Evolutionary conservation across 345 rosid species (phyloP), one percentile per base, ranked within the genome.

Genomic region (Lepidium sativum): DNA sequence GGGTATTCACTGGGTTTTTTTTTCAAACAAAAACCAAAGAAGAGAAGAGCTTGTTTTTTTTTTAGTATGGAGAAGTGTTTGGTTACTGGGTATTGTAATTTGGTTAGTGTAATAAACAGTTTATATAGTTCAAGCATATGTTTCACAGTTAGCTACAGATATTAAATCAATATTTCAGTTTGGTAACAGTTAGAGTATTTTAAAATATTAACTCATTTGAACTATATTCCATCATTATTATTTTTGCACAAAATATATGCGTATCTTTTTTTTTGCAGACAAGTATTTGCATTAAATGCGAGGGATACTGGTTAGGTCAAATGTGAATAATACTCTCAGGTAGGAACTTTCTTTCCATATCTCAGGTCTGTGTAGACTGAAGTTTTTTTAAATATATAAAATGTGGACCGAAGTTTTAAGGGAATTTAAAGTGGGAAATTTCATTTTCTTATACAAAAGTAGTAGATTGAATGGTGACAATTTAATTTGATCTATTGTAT

Each of bases 11-110:
- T 60, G 15, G 34, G 56, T 60, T 60, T 69, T 48, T 60, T 54
- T 54, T 62, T 60, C 34, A 62, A 61, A 70, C 73, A 69, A 60
- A 67, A 69, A 51, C 61, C 61, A 6, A 69, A 62, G 39, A 54
- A 47, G 63, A 47, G 56, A 43, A 61, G 62, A 17, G 56, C 12
- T 52, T 53, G 42, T 25, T 21, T 43, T 53, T 53, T 52, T 25
- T 21, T 43, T n/a, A n/a, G 29, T 62, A 62, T 35, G 48, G 15
- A 54, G 25, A 20, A 52, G 49, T 53, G 34, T 62, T 44, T 49
- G 49, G 31, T 41, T 69, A 38, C 8, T 31, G 52, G 51, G 51
- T 34, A 55, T 55, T 34, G 47, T 35, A 55, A 34, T 57, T 51
- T 58, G 58, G 42, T 68, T 58, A 49, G 23, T 49, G 59, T 49